Base-by-base conservation (phyloP, 2,329 filamentous ascomycete genomes). In the Penicillium capsulatum region DNA sequence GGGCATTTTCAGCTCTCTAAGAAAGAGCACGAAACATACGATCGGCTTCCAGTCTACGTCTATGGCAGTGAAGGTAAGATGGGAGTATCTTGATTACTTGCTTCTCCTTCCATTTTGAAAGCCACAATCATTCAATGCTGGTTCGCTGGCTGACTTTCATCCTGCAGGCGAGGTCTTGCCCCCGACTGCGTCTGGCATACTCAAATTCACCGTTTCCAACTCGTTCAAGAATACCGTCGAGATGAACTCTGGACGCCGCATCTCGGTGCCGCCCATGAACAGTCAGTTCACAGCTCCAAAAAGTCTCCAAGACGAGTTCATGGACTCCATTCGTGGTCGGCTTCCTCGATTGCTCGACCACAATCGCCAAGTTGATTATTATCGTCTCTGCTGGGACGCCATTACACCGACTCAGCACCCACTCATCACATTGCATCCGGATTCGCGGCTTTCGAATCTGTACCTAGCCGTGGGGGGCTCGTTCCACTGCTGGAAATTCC, bases 401-500 rank as follows among this genome's bases (percentile, higher is more conserved):
- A 73, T 79, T 26, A 80, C 77, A 2, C 76, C 77, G 0, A 77
- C 73, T 7, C 77, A 83, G 58, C 78, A 83, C 54, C 80, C 79
- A 51, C 66, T 83, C 37, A 74, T 83, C 50, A 71, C 72, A 6
- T 58, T 47, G 19, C 71, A 75, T 54, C 72, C 76, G 2, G 68
- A 77, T 44, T 59, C 68, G 4, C 61, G 69, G 7, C 50, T 74
- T 54, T 57, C 57, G 33, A 77, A 76, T 42, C 59, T 84, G 10
- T 81, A 75, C 57, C 57, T 84, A 16, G 80, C 79, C 0, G 76
- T 75, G 0, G 79, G 76, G 9, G 80, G 80, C 1, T 81, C 77
- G 9, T 80, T 82, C 47, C 80, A 83, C 54, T 74, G 75, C 19
- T 82, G 75, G 72, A 83, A 83, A 58, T 81, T 85, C 53, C 64